Base-by-base conservation (phyloP, 345 rosid species). In the Hypericum perforatum region DNA sequence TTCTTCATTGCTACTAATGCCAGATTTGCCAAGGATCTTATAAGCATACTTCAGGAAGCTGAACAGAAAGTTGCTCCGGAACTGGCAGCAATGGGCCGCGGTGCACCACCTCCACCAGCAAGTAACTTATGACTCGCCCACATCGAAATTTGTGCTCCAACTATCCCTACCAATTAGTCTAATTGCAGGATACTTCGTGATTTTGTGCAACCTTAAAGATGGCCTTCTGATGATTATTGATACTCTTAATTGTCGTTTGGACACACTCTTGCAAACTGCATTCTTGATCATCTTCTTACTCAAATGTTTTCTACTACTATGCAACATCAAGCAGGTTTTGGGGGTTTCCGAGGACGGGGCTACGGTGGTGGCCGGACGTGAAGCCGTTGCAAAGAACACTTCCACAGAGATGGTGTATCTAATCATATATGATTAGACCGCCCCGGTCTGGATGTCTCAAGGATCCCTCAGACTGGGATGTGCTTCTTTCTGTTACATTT, bases 1-100 rank as follows among this genome's bases (percentile, higher is more conserved):
- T 94, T 89, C 82, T 94, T 94, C 82, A 89, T 95, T 9, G 97
- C 86, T 45, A 82, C 89, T 29, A 94, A 94, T 72, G 99, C 97
- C 39, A 83, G 99, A 60, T 94, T 84, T 49, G 94, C 99, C 0
- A 94, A 89, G 70, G 99, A 94, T 52, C 85, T 94, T 62, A 69
- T 84, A 50, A 70, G 69, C 74, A 82, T 94, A 71, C 87, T 94
- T 8, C 73, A 89, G 80, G 97, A 89, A 82, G 99, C 99, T 60
- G 94, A 95, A 44, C 99, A 94, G 76, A 94, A 82, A 70, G 89
- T 94, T 57, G 80, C 87, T 58, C 77, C 81, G 0, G 92, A 94
- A 61, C 68, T 94, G 73, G 84, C 92, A 9, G 82, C 95, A 45
- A 94, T 94, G 99, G 97, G 95, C 32, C 97, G 89, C 38, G 89